phyloP scores from a whole-genome alignment of 163 green algal genomes.

The Chlorella variabilis region DNA sequence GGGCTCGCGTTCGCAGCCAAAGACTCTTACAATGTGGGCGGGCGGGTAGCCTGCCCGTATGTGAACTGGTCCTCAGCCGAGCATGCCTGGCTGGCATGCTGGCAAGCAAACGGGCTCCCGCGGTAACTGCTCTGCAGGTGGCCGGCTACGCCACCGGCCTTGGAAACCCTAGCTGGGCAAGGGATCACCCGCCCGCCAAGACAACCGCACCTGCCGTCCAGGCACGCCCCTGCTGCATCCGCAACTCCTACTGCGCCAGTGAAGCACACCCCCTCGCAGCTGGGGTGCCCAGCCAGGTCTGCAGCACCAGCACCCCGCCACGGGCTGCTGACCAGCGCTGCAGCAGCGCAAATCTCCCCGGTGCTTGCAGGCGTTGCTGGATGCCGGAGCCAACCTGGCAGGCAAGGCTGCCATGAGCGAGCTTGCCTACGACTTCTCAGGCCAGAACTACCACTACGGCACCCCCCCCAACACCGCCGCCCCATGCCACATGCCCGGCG shows the following conservation, averaged over 20 bases:
- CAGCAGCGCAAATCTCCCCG: conserved; percentile 62
- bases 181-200: not conserved
- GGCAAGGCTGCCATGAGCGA: conserved; percentile 89
- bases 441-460: conserved; percentile 90
- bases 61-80: too few species aligned
- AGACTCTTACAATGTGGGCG: conserved; percentile 9
- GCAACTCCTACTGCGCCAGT: conserved; percentile 43
- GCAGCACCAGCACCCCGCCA: conserved; percentile 42
- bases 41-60: too few species aligned
- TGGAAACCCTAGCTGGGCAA: conserved; percentile 7
- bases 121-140: too few species aligned
- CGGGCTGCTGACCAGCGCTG: conserved; percentile 53
- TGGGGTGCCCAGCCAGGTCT: too few species aligned
- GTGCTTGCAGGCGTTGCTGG: conserved; percentile 54
- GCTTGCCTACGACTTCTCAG: conserved; percentile 76
- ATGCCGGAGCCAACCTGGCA: conserved; percentile 49
- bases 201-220: conserved; percentile 7
- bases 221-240: not conserved
- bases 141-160: not conserved
- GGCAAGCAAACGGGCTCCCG: too few species aligned
- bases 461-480: conserved; percentile 86
- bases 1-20: conserved; percentile 20
- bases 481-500: conserved; percentile 38
- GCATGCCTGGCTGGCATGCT: not conserved
- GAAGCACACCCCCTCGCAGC: conserved; percentile 85